Percentiles rank a stretch among this genome's conserved stretches.
These are phyloP conservation scores for Pseudophaeomoniella oleicola DNA, from an alignment of 2,329 filamentous ascomycete genomes.

Conservation along the genomic window DNA sequence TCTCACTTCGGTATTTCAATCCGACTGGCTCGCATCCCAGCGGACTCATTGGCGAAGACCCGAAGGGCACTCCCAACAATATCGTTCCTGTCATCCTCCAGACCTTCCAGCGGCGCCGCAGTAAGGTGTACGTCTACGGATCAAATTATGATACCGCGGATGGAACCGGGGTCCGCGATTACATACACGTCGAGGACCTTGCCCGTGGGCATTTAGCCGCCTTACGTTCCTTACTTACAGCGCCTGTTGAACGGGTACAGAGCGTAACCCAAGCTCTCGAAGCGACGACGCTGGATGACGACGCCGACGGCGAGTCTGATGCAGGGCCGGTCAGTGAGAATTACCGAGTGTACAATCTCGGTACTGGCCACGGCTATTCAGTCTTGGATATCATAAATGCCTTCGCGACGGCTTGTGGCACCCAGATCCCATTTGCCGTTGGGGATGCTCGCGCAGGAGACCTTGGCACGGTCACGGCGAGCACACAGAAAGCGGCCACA, in stretches of 20 bases:
- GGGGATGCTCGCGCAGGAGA: constrained; percentile 27
- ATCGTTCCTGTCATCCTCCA: constrained; percentile 2
- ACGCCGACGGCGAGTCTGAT: background rate
- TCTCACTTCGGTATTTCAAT: constrained; percentile 1
- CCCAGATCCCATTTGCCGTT: constrained; percentile 22
- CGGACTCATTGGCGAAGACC: constrained; percentile 1
- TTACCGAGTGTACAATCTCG: constrained; percentile 32
- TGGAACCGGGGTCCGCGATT: constrained; percentile 1
- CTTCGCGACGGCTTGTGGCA: constrained; percentile 22
- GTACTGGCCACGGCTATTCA: constrained; percentile 30
- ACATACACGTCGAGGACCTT: constrained; percentile 2
- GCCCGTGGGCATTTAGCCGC: constrained; percentile 1
- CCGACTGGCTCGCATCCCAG: constrained; percentile 1
- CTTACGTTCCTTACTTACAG: background rate
- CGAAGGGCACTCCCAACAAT: constrained; percentile 1
- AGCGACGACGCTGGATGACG: background rate
- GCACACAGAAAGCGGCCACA: constrained; percentile 21
- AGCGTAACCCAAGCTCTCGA: background rate
- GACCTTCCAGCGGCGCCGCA: constrained; percentile 1
- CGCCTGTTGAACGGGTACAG: background rate
- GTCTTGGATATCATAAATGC: constrained; percentile 29
- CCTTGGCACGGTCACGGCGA: constrained; percentile 29
- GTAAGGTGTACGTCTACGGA: background rate
- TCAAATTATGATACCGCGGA: constrained; percentile 1
- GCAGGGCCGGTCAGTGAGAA: constrained; percentile 2